phyloP scores from a whole-genome alignment of 2,329 filamentous ascomycete genomes.

The Trichoderma endophyticum region DNA sequence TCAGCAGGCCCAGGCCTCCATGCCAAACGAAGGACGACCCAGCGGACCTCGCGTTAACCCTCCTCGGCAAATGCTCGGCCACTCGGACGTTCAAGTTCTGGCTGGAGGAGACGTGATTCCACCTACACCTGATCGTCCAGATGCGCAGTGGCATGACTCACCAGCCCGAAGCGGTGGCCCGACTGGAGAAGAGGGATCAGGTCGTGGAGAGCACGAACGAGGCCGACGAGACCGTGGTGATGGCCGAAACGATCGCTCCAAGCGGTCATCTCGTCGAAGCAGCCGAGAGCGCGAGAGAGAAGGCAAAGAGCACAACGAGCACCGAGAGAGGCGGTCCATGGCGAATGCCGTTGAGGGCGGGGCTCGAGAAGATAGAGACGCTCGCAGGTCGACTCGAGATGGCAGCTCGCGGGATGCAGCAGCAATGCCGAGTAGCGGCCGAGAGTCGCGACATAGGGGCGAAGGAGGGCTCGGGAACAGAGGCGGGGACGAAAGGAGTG shows the following conservation, averaged over 20 bases:
- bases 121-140: conserved; percentile 47
- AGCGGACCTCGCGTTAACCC: conserved; percentile 36
- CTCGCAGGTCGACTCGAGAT: conserved; percentile 31
- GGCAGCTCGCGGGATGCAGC: conserved; percentile 29
- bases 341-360: conserved; percentile 29
- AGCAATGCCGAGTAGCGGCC: conserved; percentile 28
- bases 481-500: conserved; percentile 35
- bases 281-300: conserved; percentile 52
- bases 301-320: conserved; percentile 43
- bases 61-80: conserved; percentile 44
- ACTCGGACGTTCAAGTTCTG: conserved; percentile 56
- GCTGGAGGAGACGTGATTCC: conserved; percentile 51
- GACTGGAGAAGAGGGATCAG: conserved; percentile 32
- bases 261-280: conserved; percentile 43
- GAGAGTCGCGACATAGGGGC: conserved; percentile 34
- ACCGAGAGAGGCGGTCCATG: conserved; percentile 42
- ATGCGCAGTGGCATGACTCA: conserved; percentile 40
- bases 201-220: conserved; percentile 40
- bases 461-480: conserved; percentile 26
- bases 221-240: conserved; percentile 45
- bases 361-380: conserved; percentile 35
- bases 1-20: conserved; percentile 48
- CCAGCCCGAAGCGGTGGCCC: conserved; percentile 26
- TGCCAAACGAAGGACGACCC: conserved; percentile 36
- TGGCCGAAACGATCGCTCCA: conserved; percentile 38